These are phyloP conservation scores for Phytophthora fragariaefolia DNA, from an alignment of 352 stramenopile genomes.

Conservation along the genomic window DNA sequence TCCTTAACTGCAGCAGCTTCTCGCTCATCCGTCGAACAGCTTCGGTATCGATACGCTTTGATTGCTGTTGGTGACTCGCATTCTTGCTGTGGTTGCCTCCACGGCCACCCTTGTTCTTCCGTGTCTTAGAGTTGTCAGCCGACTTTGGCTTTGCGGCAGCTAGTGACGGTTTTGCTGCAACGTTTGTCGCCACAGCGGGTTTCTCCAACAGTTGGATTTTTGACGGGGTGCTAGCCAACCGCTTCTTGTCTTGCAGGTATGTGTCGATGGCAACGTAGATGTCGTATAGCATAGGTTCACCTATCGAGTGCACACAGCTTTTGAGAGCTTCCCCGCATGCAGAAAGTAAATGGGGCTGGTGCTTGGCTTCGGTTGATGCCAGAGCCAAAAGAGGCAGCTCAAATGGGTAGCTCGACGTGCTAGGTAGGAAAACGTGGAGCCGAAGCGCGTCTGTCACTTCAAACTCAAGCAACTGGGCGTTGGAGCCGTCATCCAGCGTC, in stretches of 20 bases:
- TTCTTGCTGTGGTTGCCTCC: conserved; percentile 30
- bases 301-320: conserved; percentile 56
- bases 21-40: conserved; percentile 50
- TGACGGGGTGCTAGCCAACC: conserved; percentile 31
- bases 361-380: conserved; percentile 41
- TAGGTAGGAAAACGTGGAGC: conserved; percentile 64
- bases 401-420: conserved; percentile 72
- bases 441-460: conserved; percentile 53
- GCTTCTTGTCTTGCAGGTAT: conserved; percentile 45
- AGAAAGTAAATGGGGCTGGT: conserved; percentile 54
- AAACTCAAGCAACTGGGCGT: conserved; percentile 49
- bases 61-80: conserved; percentile 4
- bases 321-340: conserved; percentile 57
- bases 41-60: conserved; percentile 43
- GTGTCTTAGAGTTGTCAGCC: conserved; percentile 21
- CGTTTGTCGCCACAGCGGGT: conserved; percentile 7
- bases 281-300: conserved; percentile 86
- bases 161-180: conserved; percentile 8
- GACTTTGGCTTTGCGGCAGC: conserved; percentile 6
- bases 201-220: conserved; percentile 50
- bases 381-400: conserved; percentile 69
- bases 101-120: conserved; percentile 24
- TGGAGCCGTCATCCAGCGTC: conserved; percentile 26
- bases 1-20: conserved; percentile 48
- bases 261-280: conserved; percentile 74